Conservation (phyloP, 345 rosid species). For the Gossypium turneri region DNA sequence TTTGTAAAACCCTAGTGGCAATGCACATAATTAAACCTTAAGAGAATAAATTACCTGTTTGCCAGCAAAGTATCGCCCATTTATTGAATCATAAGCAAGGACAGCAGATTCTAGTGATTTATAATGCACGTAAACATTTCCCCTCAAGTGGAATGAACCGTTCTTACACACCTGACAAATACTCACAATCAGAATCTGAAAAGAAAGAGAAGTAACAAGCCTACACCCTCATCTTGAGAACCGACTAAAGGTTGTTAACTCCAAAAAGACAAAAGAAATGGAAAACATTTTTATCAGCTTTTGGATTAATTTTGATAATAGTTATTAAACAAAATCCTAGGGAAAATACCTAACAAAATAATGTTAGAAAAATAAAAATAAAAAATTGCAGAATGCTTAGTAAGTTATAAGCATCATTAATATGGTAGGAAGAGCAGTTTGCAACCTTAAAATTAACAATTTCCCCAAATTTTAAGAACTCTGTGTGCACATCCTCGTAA, state of each 20-base stretch:
- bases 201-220: constrained; percentile 12
- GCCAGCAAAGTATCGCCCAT: constrained; percentile 94
- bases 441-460: constrained; percentile 91
- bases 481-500: constrained; percentile 97
- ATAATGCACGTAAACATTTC: constrained; percentile 86
- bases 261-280: background rate
- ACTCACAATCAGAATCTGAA: constrained; percentile 10
- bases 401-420: constrained; percentile 5
- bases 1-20: background rate
- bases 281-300: background rate
- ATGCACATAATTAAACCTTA: constrained; percentile 5
- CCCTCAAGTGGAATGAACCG: constrained; percentile 85
- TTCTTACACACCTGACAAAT: constrained; percentile 75
- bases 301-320: background rate
- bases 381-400: background rate
- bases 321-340: background rate
- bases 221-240: background rate
- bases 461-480: constrained; percentile 91
- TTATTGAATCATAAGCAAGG: constrained; percentile 56
- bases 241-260: constrained; percentile 5
- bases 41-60: constrained; percentile 59
- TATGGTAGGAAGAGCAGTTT: constrained; percentile 12
- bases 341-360: background rate
- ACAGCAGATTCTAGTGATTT: constrained; percentile 76
- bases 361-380: background rate